Base-by-base conservation (phyloP, 176 grass and related monocot species). In the Zoysia pacifica region DNA sequence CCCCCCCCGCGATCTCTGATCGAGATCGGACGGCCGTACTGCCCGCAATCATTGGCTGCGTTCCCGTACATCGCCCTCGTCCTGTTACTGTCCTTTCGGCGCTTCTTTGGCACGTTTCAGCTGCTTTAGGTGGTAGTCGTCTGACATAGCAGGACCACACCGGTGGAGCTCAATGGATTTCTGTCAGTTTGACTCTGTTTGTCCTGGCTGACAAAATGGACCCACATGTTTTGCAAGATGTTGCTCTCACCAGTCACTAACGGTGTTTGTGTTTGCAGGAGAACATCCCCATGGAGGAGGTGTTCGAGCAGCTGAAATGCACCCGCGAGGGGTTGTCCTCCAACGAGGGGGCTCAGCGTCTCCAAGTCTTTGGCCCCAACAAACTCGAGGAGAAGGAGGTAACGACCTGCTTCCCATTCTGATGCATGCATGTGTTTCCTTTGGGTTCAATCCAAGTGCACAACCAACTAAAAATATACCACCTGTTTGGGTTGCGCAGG, bases 341-440 rank as follows among this genome's bases (percentile, higher is more conserved):
- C 0, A 40, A 74, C 48, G 88, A 93, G 75, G 91, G 82, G 44
- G 61, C 75, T 81, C 84, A 89, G 73, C 87, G 90, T 20, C 87
- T 93, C 10, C 72, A 70, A 60, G 84, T 93, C 77, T 93, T 93
- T 41, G 90, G 90, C 48, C 87, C 67, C 10, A 93, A 93, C 83
- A 93, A 89, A 87, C 87, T 93, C 40, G 90, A 93, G 80, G 90
- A 93, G 84, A 93, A 93, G 86, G 60, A 89, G 90, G 90, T 90
- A 28, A 28, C 28, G 28, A 28, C 28, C 28, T 28, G 28, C 28
- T 28, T 28, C 28, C 28, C 28, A 28, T 28, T 28, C 28, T 0
- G 28, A 28, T 28, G 28, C 28, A 28, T 28, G 28, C 28, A 28
- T 28, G 28, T 28, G 28, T 28, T 28, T 28, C 28, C 28, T 28